Evolutionary conservation across 1,284 basidiomycete genomes (phyloP).

Genomic region (Sporisorium scitamineum): DNA sequence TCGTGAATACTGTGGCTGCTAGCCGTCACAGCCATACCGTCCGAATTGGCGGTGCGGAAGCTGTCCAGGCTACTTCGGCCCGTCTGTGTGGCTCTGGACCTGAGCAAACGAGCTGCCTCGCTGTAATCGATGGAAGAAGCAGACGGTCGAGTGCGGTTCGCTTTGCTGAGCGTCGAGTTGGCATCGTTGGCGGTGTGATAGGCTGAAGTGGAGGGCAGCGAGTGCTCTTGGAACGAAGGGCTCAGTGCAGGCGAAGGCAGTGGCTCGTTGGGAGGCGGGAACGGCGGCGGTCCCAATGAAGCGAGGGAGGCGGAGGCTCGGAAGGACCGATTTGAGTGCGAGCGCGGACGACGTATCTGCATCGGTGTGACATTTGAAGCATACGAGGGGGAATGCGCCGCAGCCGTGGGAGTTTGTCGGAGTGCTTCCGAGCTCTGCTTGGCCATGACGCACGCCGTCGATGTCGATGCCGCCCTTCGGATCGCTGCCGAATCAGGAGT

Average conservation of each 20-base stretch:
- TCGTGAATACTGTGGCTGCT: conserved; percentile 22
- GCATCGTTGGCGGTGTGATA: conserved; percentile 29
- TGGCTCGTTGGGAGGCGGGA: conserved; percentile 49
- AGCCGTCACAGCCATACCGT: conserved; percentile 21
- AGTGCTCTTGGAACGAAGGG: conserved; percentile 30
- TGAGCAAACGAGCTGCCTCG: conserved; percentile 23
- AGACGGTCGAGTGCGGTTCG: conserved; percentile 17
- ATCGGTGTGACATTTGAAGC: conserved; percentile 17
- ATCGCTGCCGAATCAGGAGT: conserved; percentile 19
- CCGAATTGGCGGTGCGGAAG: conserved; percentile 44
- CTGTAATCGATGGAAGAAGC: conserved; percentile 37
- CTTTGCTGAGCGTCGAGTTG: conserved; percentile 12
- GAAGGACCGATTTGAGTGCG: conserved; percentile 33
- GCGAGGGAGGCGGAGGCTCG: conserved; percentile 34
- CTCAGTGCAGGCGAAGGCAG: conserved; percentile 41
- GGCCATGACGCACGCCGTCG: conserved; percentile 12
- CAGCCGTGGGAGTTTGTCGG: conserved; percentile 27
- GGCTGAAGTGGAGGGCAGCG: conserved; percentile 24
- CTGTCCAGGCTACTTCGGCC: conserved; percentile 37
- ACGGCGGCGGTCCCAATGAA: conserved; percentile 39
- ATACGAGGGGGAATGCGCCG: conserved; percentile 11
- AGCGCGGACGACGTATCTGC: conserved; percentile 29
- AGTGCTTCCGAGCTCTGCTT: conserved; percentile 27
- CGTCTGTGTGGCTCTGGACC: conserved; percentile 26
- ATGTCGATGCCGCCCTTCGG: conserved; percentile 33